These are phyloP conservation scores for Gillenia trifoliata DNA, from an alignment of 306 rosid species.

Conservation along the genomic window DNA sequence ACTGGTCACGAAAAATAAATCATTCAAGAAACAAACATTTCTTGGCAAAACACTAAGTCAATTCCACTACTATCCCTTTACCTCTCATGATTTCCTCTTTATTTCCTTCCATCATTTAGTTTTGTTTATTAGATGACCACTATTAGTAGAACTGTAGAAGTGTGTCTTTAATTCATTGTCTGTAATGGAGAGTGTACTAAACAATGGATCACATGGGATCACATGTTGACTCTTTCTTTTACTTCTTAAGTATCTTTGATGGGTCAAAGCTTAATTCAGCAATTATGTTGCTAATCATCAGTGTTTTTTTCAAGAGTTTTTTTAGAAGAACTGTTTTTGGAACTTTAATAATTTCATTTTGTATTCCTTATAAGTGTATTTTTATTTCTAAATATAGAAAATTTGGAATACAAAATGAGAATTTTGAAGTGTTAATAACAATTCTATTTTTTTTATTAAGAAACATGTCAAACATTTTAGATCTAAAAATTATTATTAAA, in stretches of 20 bases:
- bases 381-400: too few relatives aligned
- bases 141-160: background rate
- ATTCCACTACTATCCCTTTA: too few relatives aligned
- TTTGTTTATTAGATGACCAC: background rate
- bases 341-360: too few relatives aligned
- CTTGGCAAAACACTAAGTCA: too few relatives aligned
- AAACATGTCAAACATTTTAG: background rate
- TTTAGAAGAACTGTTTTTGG: too few relatives aligned
- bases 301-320: too few relatives aligned
- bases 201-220: background rate
- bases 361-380: too few relatives aligned
- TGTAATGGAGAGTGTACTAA: background rate
- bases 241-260: background rate
- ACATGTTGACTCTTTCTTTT: background rate
- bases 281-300: background rate
- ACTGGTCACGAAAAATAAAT: background rate
- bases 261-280: background rate
- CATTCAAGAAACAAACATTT: background rate
- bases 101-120: background rate
- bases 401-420: too few relatives aligned
- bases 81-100: background rate
- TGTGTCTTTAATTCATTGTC: slow-evolving; percentile 4
- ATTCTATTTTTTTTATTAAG: background rate
- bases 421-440: too few relatives aligned
- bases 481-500: too few relatives aligned